A percentile compares a stretch with the other conserved stretches of the same genome.
phyloP scores from a whole-genome alignment of 1,284 basidiomycete species.

The Microbotryum lychnidis-dioicae region DNA sequence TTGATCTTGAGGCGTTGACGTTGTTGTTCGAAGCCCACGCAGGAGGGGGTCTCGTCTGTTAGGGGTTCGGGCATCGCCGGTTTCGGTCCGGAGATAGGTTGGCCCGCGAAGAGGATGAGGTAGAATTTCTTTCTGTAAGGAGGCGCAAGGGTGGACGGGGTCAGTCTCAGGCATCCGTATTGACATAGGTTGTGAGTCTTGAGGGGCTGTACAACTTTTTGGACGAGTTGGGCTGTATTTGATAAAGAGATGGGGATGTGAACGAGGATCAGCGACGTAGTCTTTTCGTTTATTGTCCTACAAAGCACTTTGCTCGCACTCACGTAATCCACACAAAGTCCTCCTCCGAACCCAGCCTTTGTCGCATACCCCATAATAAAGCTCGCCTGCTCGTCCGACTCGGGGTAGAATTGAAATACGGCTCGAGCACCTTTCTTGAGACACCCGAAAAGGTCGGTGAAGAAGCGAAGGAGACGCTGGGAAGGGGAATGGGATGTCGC shows the following conservation, averaged over 20 bases:
- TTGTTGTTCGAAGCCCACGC: constrained; percentile 59
- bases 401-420: constrained; percentile 92
- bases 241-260: too few species aligned
- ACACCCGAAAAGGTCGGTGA: constrained; percentile 88
- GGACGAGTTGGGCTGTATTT: constrained; percentile 58
- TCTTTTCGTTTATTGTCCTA: too few species aligned
- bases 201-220: constrained; percentile 54
- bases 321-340: constrained; percentile 84
- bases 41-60: constrained; percentile 43
- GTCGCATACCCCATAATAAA: constrained; percentile 91
- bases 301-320: not conserved
- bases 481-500: constrained; percentile 86
- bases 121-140: constrained; percentile 63
- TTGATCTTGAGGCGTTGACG: constrained; percentile 30
- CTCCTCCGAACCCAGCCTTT: constrained; percentile 92
- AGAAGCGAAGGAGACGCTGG: constrained; percentile 84
- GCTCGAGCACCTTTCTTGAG: constrained; percentile 87
- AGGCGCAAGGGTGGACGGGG: too few species aligned
- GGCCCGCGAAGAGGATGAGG: constrained; percentile 74
- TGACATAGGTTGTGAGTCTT: too few species aligned
- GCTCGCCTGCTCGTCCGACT: constrained; percentile 88
- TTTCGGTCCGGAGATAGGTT: constrained; percentile 19
- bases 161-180: too few species aligned
- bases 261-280: too few species aligned
- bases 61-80: constrained; percentile 29